Conservation (phyloP, 768 basidiomycete species). For the Clathrus columnatus region DNA sequence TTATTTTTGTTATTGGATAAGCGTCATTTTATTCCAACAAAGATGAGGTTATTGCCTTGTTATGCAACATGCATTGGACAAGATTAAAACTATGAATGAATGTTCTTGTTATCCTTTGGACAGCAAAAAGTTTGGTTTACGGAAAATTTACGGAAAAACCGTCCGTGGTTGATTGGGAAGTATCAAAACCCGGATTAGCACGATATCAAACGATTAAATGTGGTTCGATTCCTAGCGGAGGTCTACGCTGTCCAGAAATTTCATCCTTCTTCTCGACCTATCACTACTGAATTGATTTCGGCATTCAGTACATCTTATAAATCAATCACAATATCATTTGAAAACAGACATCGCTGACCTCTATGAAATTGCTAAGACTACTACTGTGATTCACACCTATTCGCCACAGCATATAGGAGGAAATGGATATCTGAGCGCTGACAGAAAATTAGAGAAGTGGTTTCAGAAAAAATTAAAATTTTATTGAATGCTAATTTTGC, state of each 20-base stretch:
- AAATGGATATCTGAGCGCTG: background rate
- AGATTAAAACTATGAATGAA: slow-evolving; percentile 26
- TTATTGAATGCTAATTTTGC: too few species aligned
- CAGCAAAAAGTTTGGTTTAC: slow-evolving; percentile 53
- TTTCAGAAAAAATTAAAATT: too few species aligned
- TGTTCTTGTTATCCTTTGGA: slow-evolving; percentile 51
- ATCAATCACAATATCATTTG: background rate
- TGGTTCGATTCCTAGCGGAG: slow-evolving; percentile 63
- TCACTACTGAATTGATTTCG: slow-evolving; percentile 28
- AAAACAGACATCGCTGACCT: background rate
- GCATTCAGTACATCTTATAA: slow-evolving; percentile 41
- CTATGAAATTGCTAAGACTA: background rate
- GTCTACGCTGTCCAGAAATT: slow-evolving; percentile 43
- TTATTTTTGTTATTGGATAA: too few species aligned
- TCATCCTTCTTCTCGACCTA: slow-evolving; percentile 29
- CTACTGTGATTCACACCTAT: background rate
- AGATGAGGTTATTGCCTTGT: slow-evolving; percentile 20
- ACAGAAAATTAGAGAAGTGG: background rate
- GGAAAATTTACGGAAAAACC: slow-evolving; percentile 32
- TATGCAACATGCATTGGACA: slow-evolving; percentile 20
- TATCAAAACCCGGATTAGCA: slow-evolving; percentile 45
- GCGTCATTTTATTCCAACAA: too few species aligned
- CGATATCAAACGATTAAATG: slow-evolving; percentile 49
- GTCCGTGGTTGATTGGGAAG: slow-evolving; percentile 58
- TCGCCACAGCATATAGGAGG: background rate